Evolutionary conservation across 2,329 filamentous ascomycete genomes (phyloP), one percentile per base, ranked within the genome.

Genomic region (Lasiodiplodia citricola): DNA sequence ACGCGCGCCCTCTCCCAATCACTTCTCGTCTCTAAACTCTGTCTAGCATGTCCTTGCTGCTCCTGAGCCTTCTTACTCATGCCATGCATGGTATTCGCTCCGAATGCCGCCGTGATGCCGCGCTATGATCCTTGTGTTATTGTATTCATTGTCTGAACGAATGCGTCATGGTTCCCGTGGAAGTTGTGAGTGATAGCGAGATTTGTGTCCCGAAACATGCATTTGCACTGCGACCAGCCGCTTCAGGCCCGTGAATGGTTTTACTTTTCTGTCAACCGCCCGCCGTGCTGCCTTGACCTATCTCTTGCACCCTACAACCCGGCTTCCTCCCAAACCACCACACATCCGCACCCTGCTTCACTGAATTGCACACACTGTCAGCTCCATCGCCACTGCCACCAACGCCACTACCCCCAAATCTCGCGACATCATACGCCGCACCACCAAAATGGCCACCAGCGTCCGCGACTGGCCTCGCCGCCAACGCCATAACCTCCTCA

Each of bases 381-480:
- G 18, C 23, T 21, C 14, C 16, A 35, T 8, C 31, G 31, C 8
- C 7, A 35, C 31, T 10, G 8, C 50, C 37, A 16, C 21, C 16
- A 31, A 2, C 21, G 7, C 18, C 56, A 6, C 3, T 23, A 8
- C 52, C 21, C 28, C 7, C 55, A n/a, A 21, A 23, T 14, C 25
- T 31, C 18, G 13, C 21, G n/a, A 21, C 54, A 41, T 18, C 6
- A 50, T 37, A n/a, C 23, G n/a, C 28, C 2, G 21, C 5, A 21
- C 31, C 28, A 13, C 66, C 41, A 54, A 51, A 51, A 68, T 54
- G 66, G 13, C 66, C 13, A n/a, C n/a, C 35, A 25, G 11, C 31
- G 50, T 68, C 37, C 66, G 66, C 38, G 18, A 50, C 31, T 38
- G 47, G 18, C 14, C 66, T 11, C 66, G 66, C 8, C 38, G 31